A percentile compares a stretch with the other conserved stretches of the same genome.
Evolutionary conservation across 495 filamentous ascomycete species (phyloP).

Genomic region (Aspergillus saccharolyticus): DNA sequence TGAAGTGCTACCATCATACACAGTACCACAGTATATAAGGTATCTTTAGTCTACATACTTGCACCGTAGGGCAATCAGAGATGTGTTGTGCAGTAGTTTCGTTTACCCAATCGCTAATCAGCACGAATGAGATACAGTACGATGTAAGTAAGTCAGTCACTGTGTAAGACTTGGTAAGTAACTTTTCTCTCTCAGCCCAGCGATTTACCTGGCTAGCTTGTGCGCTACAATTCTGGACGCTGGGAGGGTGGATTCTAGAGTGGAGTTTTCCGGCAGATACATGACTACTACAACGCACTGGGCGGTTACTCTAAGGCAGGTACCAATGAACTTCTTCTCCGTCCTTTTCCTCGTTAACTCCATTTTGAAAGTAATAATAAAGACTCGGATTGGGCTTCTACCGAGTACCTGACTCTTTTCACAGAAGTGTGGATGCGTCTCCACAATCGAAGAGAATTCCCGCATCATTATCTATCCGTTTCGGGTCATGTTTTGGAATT

Average conservation of each 20-base stretch:
- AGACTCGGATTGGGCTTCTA: constrained; percentile 20
- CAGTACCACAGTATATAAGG: no score
- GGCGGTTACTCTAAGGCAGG: constrained; percentile 20
- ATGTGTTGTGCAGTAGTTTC: not conserved
- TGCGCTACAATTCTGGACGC: not conserved
- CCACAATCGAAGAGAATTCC: constrained; percentile 19
- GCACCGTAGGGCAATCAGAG: not conserved
- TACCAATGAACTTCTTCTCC: constrained; percentile 14
- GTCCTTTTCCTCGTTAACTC: not conserved
- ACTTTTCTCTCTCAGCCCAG: not conserved
- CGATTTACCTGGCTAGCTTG: not conserved
- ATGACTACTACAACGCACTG: constrained; percentile 13
- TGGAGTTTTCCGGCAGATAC: constrained; percentile 17
- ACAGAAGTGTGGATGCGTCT: constrained; percentile 11
- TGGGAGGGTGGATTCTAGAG: not conserved
- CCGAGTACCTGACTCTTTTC: constrained; percentile 2
- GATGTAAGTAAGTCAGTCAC: no score
- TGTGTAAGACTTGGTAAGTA: no score
- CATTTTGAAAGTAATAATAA: not conserved
- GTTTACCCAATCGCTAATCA: not conserved
- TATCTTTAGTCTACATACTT: no score
- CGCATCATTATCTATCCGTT: constrained; percentile 9
- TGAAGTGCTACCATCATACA: not conserved
- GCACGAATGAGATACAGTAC: not conserved
- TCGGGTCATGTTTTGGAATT: not conserved